Conservation (phyloP, 1,284 basidiomycete species). For the Cutaneotrichosporon dermatis region DNA sequence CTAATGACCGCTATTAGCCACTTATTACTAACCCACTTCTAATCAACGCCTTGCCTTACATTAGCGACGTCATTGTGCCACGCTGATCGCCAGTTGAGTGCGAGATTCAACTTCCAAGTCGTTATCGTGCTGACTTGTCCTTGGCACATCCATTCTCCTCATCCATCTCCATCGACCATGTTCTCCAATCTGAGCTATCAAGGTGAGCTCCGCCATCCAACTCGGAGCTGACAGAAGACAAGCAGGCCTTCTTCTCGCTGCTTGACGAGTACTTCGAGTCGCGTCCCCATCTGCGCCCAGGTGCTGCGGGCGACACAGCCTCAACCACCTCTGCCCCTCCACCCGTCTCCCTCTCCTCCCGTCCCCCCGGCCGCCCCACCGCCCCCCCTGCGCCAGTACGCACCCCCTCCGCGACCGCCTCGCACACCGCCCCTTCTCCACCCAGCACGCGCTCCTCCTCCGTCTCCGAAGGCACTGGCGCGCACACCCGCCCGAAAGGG, state of each 20-base stretch:
- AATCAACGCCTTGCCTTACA: background rate
- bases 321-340: background rate
- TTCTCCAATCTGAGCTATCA: constrained; percentile 3
- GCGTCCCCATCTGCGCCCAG: constrained; percentile 32
- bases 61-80: background rate
- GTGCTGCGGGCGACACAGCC: background rate
- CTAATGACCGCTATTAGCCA: background rate
- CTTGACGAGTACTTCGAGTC: constrained; percentile 47
- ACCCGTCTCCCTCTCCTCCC: background rate
- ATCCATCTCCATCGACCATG: background rate
- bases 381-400: background rate
- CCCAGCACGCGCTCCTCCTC: too few relatives aligned
- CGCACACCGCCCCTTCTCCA: too few relatives aligned
- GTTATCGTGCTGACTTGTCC: background rate
- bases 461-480: too few relatives aligned
- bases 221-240: background rate
- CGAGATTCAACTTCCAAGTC: background rate
- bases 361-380: background rate
- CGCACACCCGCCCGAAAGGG: too few relatives aligned
- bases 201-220: background rate
- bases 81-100: background rate
- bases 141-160: background rate
- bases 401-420: background rate
- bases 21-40: too few relatives aligned
- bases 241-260: constrained; percentile 45